Evolutionary conservation across 2,329 filamentous ascomycete species (phyloP), one percentile per base, ranked within the genome.

Genomic region (Parastagonospora nodorum): DNA sequence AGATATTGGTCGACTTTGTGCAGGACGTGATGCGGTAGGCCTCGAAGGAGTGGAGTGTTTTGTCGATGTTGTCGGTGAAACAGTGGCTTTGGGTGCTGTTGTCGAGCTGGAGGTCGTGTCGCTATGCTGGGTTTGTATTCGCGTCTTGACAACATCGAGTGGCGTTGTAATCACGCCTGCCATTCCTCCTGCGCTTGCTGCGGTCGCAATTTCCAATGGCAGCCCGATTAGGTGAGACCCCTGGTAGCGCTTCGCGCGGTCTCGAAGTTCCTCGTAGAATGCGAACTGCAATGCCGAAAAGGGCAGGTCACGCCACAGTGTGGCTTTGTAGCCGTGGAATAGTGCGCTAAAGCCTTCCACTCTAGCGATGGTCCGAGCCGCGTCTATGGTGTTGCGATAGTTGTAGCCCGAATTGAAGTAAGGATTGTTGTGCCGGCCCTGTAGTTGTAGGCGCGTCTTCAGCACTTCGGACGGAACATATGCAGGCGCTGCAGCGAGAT

Each of bases 401-500:
- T 99, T 99, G 77, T 99, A 99, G 50, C 94, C 94, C 0, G 91
- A 96, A 41, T 86, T 80, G 78, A 97, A 97, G 75, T 87, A 89
- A 0, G 94, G 92, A 68, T 99, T 99, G 75, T 97, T 96, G 77
- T 92, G 89, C 53, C 90, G 89, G 43, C 94, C 95, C 74, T 99
- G 94, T 5, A 99, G 83, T 71, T 99, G 94, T 42, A 97, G 80
- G 19, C 94, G 87, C n/a, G 94, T 99, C 75, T 99, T 99, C 61
- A 99, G 82, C 5, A 99, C 94, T 75, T 99, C 95, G 10, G 93
- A 96, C 4, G 94, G 95, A 4, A 99, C 95, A 70, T 99, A 99
- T 52, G 97, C 84, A 53, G 96, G 82, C 0, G 92, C 96, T 1
- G 94, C 93, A 38, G 90, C 93, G 16, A 97, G 81, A 69, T 99